Conservation (phyloP, 2,329 filamentous ascomycete species). For the Ophiobolus disseminans region DNA sequence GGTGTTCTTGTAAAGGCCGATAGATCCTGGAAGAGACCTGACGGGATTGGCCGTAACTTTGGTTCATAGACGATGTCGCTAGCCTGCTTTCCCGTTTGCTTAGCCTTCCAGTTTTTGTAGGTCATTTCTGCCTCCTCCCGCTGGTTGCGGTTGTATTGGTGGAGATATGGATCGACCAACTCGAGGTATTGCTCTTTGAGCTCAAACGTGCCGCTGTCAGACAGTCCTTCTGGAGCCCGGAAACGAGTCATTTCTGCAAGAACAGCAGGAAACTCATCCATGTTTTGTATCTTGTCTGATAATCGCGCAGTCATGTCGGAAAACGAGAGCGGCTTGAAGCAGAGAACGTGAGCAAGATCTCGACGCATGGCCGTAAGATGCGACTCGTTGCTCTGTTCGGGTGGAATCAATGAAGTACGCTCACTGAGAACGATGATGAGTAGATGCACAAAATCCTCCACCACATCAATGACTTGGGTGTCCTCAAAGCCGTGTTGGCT, state of each 20-base stretch:
- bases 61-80: slow-evolving; percentile 93
- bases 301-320: slow-evolving; percentile 87
- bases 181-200: slow-evolving; percentile 85
- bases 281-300: slow-evolving; percentile 87
- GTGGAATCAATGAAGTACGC: slow-evolving; percentile 76
- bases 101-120: slow-evolving; percentile 85
- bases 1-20: slow-evolving; percentile 81
- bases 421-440: slow-evolving; percentile 91
- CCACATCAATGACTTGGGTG: slow-evolving; percentile 84
- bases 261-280: slow-evolving; percentile 84
- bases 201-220: slow-evolving; percentile 93
- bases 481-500: slow-evolving; percentile 79
- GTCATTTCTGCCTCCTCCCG: slow-evolving; percentile 92
- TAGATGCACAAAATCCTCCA: slow-evolving; percentile 94
- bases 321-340: slow-evolving; percentile 95
- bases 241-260: slow-evolving; percentile 88
- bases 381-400: slow-evolving; percentile 69
- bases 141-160: slow-evolving; percentile 96
- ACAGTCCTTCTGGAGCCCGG: slow-evolving; percentile 87
- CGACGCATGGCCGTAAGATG: slow-evolving; percentile 77
- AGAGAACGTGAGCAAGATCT: slow-evolving; percentile 91
- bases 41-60: slow-evolving; percentile 75
- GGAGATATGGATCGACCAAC: slow-evolving; percentile 92
- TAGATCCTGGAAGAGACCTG: slow-evolving; percentile 78
- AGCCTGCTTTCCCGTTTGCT: slow-evolving; percentile 79